Evolutionary conservation across 1,139 yeast species (phyloP), one percentile per base, ranked within the genome.

Genomic region (Geotrichum australiense): DNA sequence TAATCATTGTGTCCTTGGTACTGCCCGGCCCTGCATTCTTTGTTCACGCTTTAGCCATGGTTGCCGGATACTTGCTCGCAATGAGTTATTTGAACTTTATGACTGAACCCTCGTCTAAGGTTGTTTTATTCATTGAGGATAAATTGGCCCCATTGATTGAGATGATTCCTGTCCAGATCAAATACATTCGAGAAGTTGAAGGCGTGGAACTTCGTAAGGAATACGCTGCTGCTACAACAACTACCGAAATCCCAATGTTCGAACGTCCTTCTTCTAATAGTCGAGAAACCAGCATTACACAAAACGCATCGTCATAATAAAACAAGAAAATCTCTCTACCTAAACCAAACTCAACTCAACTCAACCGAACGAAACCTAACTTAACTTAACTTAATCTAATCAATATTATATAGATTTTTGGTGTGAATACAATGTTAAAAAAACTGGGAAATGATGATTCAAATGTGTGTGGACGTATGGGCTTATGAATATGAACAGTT

Each of bases 11-110:
- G 35, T 69, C 76, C 2, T 28, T 80, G 2, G 46, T 78, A 23
- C 57, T 72, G 46, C 76, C 86, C 1, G 69, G 71, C 8, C 69
- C 89, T 8, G 79, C 91, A 41, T 78, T 86, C 51, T 64, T 80
- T 52, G 94, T 95, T 19, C 95, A 87, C 59, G 60, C 64, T 34
- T 69, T 69, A 35, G 85, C 73, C 16, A 63, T 73, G 51, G 56
- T 57, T 32, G 71, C 68, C 37, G 87, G 87, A 10, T 74, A 69
- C 53, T 62, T 65, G 11, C 61, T 82, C 55, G 83, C 74, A 2
- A 62, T 69, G 54, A 91, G 81, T 10, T 61, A 69, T 45, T 63
- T 86, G 45, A 68, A 68, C 33, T 58, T 68, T 33, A 63, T 80
- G 55, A 73, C 68, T 19, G 68, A 73, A 49, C 85, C 87, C 2